Conservation (phyloP, 169 alveolate species). For the Theileria orientalis region DNA sequence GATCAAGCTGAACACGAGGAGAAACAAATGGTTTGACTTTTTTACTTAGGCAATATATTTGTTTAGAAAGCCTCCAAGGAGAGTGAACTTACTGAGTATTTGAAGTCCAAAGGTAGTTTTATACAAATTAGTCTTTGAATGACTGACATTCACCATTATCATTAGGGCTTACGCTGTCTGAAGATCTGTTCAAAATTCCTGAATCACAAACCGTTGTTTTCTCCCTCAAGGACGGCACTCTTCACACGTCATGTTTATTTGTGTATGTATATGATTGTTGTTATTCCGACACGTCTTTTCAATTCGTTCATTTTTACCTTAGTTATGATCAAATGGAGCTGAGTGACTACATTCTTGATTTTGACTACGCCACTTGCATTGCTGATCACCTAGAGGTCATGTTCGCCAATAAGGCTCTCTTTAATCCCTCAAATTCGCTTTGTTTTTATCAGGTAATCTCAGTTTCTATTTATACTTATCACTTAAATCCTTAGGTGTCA, state of each 20-base stretch:
- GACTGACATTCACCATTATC: neutral
- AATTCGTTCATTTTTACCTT: neutral
- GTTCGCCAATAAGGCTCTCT: slow-evolving; percentile 29
- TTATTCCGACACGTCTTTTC: neutral
- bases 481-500: slow-evolving; percentile 13
- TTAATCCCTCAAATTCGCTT: slow-evolving; percentile 29
- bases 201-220: slow-evolving; percentile 33
- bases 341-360: slow-evolving; percentile 61
- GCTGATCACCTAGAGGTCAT: slow-evolving; percentile 67
- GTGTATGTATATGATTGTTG: slow-evolving; percentile 23
- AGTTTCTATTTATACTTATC: neutral
- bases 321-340: slow-evolving; percentile 54
- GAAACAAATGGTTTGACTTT: neutral
- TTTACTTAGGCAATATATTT: neutral
- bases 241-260: slow-evolving; percentile 59
- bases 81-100: slow-evolving; percentile 4
- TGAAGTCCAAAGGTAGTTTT: slow-evolving; percentile 29
- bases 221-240: slow-evolving; percentile 38
- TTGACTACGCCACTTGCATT: slow-evolving; percentile 43
- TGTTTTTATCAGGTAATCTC: slow-evolving; percentile 46
- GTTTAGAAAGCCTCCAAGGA: slow-evolving; percentile 3
- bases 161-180: slow-evolving; percentile 36
- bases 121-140: neutral
- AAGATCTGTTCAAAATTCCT: slow-evolving; percentile 42
- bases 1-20: neutral